Base-by-base conservation (phyloP, 2,329 filamentous ascomycete species). In the Calonectria crousiana region DNA sequence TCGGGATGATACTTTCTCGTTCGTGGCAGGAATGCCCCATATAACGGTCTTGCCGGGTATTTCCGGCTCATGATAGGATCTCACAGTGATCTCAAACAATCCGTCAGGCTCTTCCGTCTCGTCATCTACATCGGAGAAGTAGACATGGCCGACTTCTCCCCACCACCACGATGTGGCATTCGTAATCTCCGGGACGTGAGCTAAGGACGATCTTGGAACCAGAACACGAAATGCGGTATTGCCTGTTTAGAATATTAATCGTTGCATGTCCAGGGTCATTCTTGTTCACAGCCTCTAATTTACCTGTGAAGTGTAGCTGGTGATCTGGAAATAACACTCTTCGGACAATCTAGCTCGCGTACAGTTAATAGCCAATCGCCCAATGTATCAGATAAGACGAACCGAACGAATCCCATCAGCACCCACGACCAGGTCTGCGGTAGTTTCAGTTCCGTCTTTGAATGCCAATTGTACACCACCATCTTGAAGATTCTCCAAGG, bases 51-150 rank as follows among this genome's bases (percentile, higher is more conserved):
- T 68, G 26, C 66, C 66, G 5, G 66, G 66, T 26, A 68, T 58
- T n/a, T 68, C 66, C 18, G 66, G 66, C 38, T 68, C 66, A 26
- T 68, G 66, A 58, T 68, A 68, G 8, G 66, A 68, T 32, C 66
- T 44, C 26, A 68, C 66, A 6, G 66, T 68, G 26, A 68, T 68
- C 32, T 68, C 66, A n/a, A 68, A 68, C n/a, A 47, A 47, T 30
- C 49, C 49, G 16, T 68, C 66, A 18, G 32, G 10, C 3, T 26
- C n/a, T 16, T 68, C 66, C 20, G 8, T 58, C 18, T 68, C 66
- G 23, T 68, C 66, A 20, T 68, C 66, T 10, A 68, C 66, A 6
- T 68, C 66, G n/a, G 66, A 68, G 23, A 68, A 68, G 26, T 68
- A 68, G 28, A 44, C n/a, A 18, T 68, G 66, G 26, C 66, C 66